A percentile compares a stretch with the other conserved stretches of the same genome.
Conservation (phyloP, 805 yeast species). For the Candida maltosa region DNA sequence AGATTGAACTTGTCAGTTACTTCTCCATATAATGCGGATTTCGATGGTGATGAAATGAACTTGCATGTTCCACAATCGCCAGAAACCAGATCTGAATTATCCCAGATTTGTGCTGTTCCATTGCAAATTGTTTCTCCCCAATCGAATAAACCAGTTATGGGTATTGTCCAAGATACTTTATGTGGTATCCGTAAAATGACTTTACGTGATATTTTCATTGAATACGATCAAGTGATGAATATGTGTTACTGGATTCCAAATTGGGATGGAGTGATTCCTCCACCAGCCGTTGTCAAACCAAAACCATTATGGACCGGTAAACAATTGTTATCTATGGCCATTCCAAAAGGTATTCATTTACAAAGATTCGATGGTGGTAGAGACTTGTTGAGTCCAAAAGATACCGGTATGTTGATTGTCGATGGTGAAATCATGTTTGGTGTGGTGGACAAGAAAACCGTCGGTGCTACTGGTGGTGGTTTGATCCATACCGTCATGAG, state of each 20-base stretch:
- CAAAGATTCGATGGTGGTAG: conserved; percentile 92
- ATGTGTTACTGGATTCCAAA: conserved; percentile 96
- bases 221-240: conserved; percentile 92
- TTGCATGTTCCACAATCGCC: conserved; percentile 98
- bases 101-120: conserved; percentile 95
- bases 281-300: conserved; percentile 91
- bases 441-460: conserved; percentile 96
- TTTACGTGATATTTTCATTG: conserved; percentile 81
- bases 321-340: conserved; percentile 86
- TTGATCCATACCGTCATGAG: conserved; percentile 95
- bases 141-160: conserved; percentile 99
- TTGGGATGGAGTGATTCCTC: conserved; percentile 98
- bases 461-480: conserved; percentile 98
- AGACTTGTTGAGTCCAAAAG: conserved; percentile 80
- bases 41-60: conserved; percentile 99
- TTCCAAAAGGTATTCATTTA: conserved; percentile 93
- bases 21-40: conserved; percentile 99
- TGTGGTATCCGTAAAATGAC: conserved; percentile 98
- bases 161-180: conserved; percentile 97
- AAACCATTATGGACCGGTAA: conserved; percentile 98
- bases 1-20: conserved; percentile 95
- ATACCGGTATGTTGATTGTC: conserved; percentile 90
- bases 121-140: conserved; percentile 97
- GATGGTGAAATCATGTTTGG: conserved; percentile 98
- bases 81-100: conserved; percentile 94